Conservation (phyloP, 768 basidiomycete genomes). For the Lentinula aciculospora region DNA sequence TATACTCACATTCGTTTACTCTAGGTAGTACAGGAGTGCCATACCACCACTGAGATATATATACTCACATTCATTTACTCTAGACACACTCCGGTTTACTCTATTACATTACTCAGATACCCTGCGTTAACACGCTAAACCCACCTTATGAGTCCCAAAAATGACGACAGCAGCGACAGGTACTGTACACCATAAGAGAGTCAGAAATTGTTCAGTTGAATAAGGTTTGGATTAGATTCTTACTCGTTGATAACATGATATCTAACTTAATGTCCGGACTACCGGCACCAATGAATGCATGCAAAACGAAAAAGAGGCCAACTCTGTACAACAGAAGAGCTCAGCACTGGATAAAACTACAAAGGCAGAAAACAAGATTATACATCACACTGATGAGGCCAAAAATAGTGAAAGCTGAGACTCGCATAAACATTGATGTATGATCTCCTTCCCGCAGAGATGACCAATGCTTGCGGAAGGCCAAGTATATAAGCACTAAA, state of each 20-base stretch:
- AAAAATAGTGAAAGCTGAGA: not conserved
- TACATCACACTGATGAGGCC: not conserved
- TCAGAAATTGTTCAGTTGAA: not conserved
- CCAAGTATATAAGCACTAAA: not conserved
- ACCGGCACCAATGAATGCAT: not conserved
- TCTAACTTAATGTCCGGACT: not conserved
- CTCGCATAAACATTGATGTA: slow-evolving; percentile 5
- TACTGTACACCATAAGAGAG: not conserved
- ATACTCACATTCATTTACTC: too few species aligned
- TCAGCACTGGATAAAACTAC: too few species aligned
- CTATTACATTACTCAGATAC: too few species aligned
- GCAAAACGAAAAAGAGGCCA: not conserved
- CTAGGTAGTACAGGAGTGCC: too few species aligned
- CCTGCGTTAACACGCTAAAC: not conserved
- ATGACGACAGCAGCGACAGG: not conserved
- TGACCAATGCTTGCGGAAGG: not conserved
- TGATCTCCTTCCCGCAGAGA: not conserved
- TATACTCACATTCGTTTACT: too few species aligned
- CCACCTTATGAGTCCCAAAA: slow-evolving; percentile 4
- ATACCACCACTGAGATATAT: too few species aligned
- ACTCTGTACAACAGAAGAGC: not conserved
- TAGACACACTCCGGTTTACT: too few species aligned
- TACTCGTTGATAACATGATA: not conserved
- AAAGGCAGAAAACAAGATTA: too few species aligned
- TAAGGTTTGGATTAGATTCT: not conserved